phyloP scores from a whole-genome alignment of 176 grass and related monocot species.

The Triticum dicoccoides region DNA sequence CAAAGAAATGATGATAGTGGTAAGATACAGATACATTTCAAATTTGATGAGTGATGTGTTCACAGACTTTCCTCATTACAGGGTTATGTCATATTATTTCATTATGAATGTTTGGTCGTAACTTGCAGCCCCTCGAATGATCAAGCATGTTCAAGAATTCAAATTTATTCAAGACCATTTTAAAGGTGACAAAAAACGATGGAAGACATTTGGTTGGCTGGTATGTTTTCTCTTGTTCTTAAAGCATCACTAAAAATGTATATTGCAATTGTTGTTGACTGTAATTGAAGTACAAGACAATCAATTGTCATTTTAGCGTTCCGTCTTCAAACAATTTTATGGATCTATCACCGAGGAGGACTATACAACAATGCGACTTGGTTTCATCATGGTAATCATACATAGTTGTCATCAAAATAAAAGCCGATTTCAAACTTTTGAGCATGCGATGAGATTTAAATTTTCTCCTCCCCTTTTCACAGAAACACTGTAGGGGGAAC shows the following conservation, averaged over 20 bases:
- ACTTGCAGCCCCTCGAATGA: constrained; percentile 39
- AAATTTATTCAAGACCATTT: constrained; percentile 43
- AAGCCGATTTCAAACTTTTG: not conserved
- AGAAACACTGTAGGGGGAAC: constrained; percentile 61
- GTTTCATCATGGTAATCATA: constrained; percentile 71
- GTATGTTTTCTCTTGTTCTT: constrained; percentile 12
- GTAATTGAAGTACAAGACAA: not conserved
- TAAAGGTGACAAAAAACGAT: constrained; percentile 42
- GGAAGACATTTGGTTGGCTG: constrained; percentile 49
- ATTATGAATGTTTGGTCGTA: not conserved
- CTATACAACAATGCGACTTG: constrained; percentile 71
- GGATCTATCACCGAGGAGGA: constrained; percentile 65
- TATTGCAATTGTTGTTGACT: not conserved
- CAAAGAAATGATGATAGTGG: constrained; percentile 35
- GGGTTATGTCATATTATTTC: not conserved
- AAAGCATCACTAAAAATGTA: too few relatives aligned
- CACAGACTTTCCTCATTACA: not conserved
- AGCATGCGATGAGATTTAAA: not conserved
- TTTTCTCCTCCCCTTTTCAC: not conserved
- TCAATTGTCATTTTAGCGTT: constrained; percentile 38
- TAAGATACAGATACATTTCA: not conserved
- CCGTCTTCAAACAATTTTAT: constrained; percentile 92
- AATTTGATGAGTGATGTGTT: not conserved
- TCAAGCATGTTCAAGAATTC: constrained; percentile 46
- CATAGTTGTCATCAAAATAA: not conserved